Evolutionary conservation across 1,139 yeast genomes (phyloP).

Genomic region (Zygoascus sp.): DNA sequence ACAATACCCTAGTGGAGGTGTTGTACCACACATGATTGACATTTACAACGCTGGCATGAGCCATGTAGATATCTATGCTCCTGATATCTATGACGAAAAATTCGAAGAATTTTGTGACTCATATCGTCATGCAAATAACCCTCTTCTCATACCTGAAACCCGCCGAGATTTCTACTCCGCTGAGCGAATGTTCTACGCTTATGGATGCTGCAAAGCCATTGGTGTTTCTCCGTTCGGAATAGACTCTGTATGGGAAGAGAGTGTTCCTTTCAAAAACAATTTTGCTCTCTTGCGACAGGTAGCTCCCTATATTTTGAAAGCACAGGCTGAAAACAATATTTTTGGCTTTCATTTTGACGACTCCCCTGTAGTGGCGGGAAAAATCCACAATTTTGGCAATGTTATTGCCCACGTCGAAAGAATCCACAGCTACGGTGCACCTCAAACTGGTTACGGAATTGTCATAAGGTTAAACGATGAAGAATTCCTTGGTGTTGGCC

Average conservation of each 20-base stretch:
- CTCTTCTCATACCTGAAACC: slow-evolving; percentile 15
- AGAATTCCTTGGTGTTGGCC: slow-evolving; percentile 14
- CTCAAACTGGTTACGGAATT: slow-evolving; percentile 14
- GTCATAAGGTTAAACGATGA: slow-evolving; percentile 10
- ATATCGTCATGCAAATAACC: slow-evolving; percentile 13
- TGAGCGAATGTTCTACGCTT: slow-evolving; percentile 14
- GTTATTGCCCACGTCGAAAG: slow-evolving; percentile 11
- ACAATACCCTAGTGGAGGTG: slow-evolving; percentile 18
- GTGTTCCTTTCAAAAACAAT: slow-evolving; percentile 12
- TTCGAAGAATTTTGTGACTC: slow-evolving; percentile 13
- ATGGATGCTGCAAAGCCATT: slow-evolving; percentile 15
- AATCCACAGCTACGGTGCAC: slow-evolving; percentile 13
- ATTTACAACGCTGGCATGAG: slow-evolving; percentile 12
- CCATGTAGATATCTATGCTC: slow-evolving; percentile 13
- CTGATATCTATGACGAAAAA: slow-evolving; percentile 14
- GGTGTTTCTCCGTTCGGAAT: slow-evolving; percentile 17
- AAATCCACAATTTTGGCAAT: slow-evolving; percentile 1
- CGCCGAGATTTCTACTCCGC: slow-evolving; percentile 15
- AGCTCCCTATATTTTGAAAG: slow-evolving; percentile 12
- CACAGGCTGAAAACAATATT: slow-evolving; percentile 12
- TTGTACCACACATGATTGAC: slow-evolving; percentile 14
- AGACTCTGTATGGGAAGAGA: slow-evolving; percentile 14
- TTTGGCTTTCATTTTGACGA: slow-evolving; percentile 16
- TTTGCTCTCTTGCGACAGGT: slow-evolving; percentile 13
- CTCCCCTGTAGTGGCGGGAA: not conserved